Conservation (phyloP, 345 rosid genomes). For the Angophora floribunda region DNA sequence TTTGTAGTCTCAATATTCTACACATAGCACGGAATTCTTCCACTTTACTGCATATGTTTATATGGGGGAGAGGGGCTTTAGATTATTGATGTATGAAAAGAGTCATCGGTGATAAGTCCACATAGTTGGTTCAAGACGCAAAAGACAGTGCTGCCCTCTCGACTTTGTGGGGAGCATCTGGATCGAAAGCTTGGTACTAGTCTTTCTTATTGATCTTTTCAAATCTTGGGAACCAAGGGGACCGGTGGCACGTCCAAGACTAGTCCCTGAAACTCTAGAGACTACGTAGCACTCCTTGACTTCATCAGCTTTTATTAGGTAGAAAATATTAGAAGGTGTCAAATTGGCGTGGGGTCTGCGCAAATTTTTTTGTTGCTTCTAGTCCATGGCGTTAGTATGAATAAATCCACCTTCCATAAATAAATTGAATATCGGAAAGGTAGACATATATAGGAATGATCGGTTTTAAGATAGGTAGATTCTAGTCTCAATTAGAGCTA, state of each 20-base stretch:
- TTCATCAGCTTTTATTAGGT: background rate
- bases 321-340: background rate
- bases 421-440: background rate
- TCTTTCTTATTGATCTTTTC: background rate
- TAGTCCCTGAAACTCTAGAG: background rate
- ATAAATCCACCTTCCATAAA: background rate
- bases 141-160: slow-evolving; percentile 15
- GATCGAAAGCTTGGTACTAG: background rate
- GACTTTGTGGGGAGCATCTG: background rate
- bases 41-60: background rate
- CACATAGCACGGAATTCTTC: background rate
- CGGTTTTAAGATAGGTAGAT: rapidly evolving
- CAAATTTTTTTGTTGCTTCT: background rate
- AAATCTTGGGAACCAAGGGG: background rate
- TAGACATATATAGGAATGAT: background rate
- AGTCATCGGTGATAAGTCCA: background rate
- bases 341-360: background rate
- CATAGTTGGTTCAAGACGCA: slow-evolving; percentile 3
- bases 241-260: background rate
- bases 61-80: background rate
- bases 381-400: background rate
- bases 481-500: rapidly evolving
- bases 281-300: background rate
- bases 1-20: background rate
- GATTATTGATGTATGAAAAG: background rate